These are phyloP conservation scores for Amanita pallidorosea DNA, from an alignment of 768 basidiomycete species.

Conservation along the genomic window DNA sequence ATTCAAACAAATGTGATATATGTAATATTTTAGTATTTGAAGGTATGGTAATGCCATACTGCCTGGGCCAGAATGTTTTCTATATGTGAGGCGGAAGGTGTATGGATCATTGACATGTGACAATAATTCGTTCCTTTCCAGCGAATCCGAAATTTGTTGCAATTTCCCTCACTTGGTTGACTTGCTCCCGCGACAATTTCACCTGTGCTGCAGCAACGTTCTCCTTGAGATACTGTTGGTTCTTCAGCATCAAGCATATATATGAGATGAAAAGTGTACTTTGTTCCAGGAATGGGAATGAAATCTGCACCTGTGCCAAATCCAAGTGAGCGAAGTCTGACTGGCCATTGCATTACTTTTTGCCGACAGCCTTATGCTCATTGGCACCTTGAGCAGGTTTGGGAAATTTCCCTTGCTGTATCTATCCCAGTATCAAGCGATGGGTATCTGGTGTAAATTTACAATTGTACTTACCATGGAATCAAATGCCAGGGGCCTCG, in stretches of 20 bases:
- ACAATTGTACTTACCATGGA: slow-evolving; percentile 15
- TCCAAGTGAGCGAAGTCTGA: slow-evolving; percentile 40
- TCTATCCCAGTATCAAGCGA: slow-evolving; percentile 8
- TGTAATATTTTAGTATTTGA: too few species aligned
- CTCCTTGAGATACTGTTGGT: slow-evolving; percentile 21
- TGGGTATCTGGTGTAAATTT: not conserved
- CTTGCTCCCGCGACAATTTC: slow-evolving; percentile 25
- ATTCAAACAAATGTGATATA: too few species aligned
- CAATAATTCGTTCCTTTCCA: too few species aligned
- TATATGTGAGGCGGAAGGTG: too few species aligned
- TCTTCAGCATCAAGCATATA: not conserved
- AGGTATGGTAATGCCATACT: too few species aligned
- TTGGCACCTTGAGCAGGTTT: slow-evolving; percentile 31
- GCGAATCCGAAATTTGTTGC: slow-evolving; percentile 10
- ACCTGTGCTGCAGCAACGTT: slow-evolving; percentile 27
- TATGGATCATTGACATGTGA: too few species aligned
- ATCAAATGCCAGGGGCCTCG: too few species aligned
- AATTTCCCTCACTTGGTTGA: slow-evolving; percentile 23
- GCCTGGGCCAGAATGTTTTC: too few species aligned
- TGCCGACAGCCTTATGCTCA: slow-evolving; percentile 24
- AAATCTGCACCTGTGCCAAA: slow-evolving; percentile 35
- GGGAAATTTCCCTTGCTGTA: slow-evolving; percentile 35
- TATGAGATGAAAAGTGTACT: slow-evolving; percentile 10
- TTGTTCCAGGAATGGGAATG: slow-evolving; percentile 39
- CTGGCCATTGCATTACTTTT: slow-evolving; percentile 28